These are phyloP conservation scores for Fraxinus velutina DNA, from an alignment of 305 asterid species.

Conservation along the genomic window DNA sequence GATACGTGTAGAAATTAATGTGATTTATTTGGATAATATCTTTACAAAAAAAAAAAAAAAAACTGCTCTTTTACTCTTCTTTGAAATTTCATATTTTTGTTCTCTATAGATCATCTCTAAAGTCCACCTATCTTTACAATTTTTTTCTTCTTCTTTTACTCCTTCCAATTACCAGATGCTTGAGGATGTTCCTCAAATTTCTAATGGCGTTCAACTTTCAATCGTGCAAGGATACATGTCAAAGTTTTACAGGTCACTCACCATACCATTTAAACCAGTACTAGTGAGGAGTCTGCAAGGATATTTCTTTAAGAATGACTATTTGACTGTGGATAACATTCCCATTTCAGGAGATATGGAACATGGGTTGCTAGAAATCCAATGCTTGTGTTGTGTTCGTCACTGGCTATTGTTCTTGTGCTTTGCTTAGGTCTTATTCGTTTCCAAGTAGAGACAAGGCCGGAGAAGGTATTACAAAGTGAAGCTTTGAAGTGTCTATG, in stretches of 20 bases:
- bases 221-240: conserved; percentile 97
- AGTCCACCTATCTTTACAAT: not conserved
- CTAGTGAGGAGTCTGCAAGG: conserved; percentile 10
- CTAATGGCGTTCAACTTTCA: conserved; percentile 83
- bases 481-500: not conserved
- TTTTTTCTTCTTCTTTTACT: not conserved
- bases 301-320: conserved; percentile 13
- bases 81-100: conserved; percentile 3
- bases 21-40: not conserved
- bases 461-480: conserved; percentile 68
- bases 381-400: conserved; percentile 70
- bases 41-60: not conserved
- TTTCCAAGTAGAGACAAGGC: conserved; percentile 93
- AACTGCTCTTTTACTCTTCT: not conserved
- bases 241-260: conserved; percentile 76
- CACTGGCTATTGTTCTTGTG: conserved; percentile 62
- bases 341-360: conserved; percentile 81
- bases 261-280: conserved; percentile 4
- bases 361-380: conserved; percentile 99
- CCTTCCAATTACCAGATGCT: conserved; percentile 57
- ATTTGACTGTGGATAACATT: conserved; percentile 30
- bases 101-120: not conserved
- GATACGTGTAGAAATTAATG: not conserved
- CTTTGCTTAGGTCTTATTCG: conserved; percentile 93
- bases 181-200: conserved; percentile 87